These are phyloP conservation scores for Ceratobasidium sp. DNA, from an alignment of 1,284 basidiomycete species.

Conservation along the genomic window DNA sequence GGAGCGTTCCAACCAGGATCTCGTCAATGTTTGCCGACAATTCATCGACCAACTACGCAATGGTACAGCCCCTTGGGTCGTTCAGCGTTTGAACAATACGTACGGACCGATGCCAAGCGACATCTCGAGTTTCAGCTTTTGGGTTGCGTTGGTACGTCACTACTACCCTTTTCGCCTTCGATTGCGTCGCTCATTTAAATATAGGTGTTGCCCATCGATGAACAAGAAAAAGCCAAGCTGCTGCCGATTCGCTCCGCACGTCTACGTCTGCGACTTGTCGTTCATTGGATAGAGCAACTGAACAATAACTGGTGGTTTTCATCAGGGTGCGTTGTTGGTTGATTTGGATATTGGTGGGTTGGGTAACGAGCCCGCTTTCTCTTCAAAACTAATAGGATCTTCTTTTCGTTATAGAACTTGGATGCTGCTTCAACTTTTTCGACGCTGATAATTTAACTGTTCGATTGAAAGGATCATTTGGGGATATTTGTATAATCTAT, in stretches of 20 bases:
- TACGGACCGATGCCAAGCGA: conserved; percentile 76
- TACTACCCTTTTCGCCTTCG: not conserved
- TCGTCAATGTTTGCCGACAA: conserved; percentile 81
- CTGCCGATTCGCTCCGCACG: conserved; percentile 88
- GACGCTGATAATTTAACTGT: conserved; percentile 40
- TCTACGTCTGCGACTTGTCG: conserved; percentile 84
- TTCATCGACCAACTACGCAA: conserved; percentile 86
- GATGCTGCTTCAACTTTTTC: conserved; percentile 41
- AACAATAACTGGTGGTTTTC: conserved; percentile 75
- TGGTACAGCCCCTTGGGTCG: conserved; percentile 91
- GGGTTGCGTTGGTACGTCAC: conserved; percentile 81
- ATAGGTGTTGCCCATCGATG: conserved; percentile 92
- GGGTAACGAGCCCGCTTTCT: not conserved
- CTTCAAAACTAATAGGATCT: not conserved
- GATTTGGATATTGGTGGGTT: conserved; percentile 34
- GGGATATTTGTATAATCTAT: conserved; percentile 44
- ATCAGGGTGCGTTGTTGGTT: conserved; percentile 57
- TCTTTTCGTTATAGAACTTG: conserved; percentile 15
- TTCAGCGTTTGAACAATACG: conserved; percentile 84
- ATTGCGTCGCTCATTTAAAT: conserved; percentile 9
- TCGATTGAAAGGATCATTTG: conserved; percentile 32
- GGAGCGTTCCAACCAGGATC: conserved; percentile 71
- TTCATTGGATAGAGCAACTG: conserved; percentile 92
- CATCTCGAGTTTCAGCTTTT: conserved; percentile 83
- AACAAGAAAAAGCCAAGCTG: conserved; percentile 93